phyloP scores from a whole-genome alignment of 805 yeast genomes.

The Saturnispora zaruensis region DNA sequence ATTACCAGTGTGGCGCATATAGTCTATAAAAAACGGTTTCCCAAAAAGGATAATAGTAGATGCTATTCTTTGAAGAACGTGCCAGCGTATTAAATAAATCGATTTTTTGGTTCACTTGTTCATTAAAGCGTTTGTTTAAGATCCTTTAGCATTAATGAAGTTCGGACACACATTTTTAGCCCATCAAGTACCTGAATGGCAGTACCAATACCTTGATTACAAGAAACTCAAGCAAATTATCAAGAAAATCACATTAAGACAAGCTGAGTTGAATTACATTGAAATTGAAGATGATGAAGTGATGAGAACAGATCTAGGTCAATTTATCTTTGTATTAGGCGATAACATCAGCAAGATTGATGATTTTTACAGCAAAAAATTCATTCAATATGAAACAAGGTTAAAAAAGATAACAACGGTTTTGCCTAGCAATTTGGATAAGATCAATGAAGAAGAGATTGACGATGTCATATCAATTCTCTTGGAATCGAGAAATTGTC shows the following conservation, averaged over 20 bases:
- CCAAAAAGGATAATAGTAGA: background rate
- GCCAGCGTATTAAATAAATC: background rate
- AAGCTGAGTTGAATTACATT: slow-evolving; percentile 27
- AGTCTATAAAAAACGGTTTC: background rate
- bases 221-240: slow-evolving; percentile 75
- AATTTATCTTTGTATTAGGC: slow-evolving; percentile 71
- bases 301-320: slow-evolving; percentile 42
- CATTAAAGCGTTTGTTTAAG: background rate
- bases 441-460: slow-evolving; percentile 41
- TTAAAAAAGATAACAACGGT: slow-evolving; percentile 40
- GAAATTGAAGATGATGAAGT: slow-evolving; percentile 31
- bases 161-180: slow-evolving; percentile 71
- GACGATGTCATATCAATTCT: slow-evolving; percentile 61
- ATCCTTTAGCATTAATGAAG: slow-evolving; percentile 40
- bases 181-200: slow-evolving; percentile 95
- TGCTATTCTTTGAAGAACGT: background rate
- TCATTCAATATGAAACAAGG: slow-evolving; percentile 65
- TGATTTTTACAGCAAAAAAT: slow-evolving; percentile 65
- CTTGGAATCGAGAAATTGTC: slow-evolving; percentile 64
- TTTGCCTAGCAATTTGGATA: slow-evolving; percentile 18
- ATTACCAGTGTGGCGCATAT: background rate
- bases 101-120: background rate
- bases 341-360: slow-evolving; percentile 77
- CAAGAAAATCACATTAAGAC: slow-evolving; percentile 47
- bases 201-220: slow-evolving; percentile 72